Evolutionary conservation across 2,329 filamentous ascomycete genomes (phyloP), one percentile per base, ranked within the genome.

Genomic region (Stylonectria norvegica): DNA sequence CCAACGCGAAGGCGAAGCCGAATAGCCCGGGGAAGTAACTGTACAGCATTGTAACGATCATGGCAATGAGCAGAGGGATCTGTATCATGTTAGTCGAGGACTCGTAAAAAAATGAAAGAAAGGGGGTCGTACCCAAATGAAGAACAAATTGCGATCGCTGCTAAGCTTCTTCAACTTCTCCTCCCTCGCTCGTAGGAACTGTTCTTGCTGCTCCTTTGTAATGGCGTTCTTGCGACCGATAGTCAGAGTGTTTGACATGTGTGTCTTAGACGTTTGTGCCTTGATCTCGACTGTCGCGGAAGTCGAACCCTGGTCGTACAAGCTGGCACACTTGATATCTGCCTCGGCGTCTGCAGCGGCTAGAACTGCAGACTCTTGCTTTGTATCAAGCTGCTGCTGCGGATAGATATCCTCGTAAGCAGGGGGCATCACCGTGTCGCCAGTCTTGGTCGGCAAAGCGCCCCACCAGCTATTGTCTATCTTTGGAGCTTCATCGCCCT

Each of bases 351-450:
- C 80, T 11, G 71, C 74, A 2, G 75, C 75, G 3, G 80, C 81
- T 38, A 70, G 70, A 7, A 72, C 70, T 1, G 76, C 78, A n/a
- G 77, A 76, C 14, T 72, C 67, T 52, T 77, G 72, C 61, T 85
- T 83, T 17, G 64, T 66, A 40, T 82, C 76, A 12, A 72, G 48
- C 31, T 72, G 68, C 38, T 70, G 63, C 28, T 69, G 67, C 2
- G 85, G 86, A 60, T 81, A 93, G 19, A 93, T 78, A 34, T 90
- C 87, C 38, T 89, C 82, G 50, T 93, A 93, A 0, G 87, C 78
- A 8, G 87, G 87, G 7, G 86, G 86, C 20, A 77, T 71, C 4
- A 72, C 68, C 8, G 77, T 64, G 27, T 66, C 67, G 15, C 65
- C 68, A 12, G 67, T 65, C 53, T 74, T 70, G 25, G 72, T 66